These are phyloP conservation scores for Crithidia fasciculata DNA, from an alignment of 208 protist species.

Conservation along the genomic window DNA sequence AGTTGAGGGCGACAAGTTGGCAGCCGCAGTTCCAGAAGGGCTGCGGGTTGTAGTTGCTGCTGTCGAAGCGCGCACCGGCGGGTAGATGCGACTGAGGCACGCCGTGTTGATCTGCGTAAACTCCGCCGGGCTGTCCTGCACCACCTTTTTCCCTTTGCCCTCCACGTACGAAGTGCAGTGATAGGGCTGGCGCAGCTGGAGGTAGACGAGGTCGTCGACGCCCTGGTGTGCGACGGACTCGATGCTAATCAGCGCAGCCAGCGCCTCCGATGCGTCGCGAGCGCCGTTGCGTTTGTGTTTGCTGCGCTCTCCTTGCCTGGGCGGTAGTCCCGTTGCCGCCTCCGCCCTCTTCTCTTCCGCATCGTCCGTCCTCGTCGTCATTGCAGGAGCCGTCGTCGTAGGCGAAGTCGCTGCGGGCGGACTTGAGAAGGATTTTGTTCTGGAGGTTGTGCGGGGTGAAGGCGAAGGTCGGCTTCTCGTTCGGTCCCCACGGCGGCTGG, in stretches of 20 bases:
- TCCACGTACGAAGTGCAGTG: slow-evolving; percentile 66
- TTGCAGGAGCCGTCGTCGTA: slow-evolving; percentile 4
- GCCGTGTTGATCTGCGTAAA: slow-evolving; percentile 59
- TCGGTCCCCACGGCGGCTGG: slow-evolving; percentile 39
- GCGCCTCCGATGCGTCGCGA: slow-evolving; percentile 18
- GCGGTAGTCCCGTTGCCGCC: slow-evolving; percentile 1
- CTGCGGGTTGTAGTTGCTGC: slow-evolving; percentile 92
- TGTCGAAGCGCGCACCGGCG: slow-evolving; percentile 84
- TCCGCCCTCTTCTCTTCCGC: neutral
- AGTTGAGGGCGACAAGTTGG: slow-evolving; percentile 93
- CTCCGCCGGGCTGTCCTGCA: slow-evolving; percentile 25
- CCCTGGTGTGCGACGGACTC: slow-evolving; percentile 66
- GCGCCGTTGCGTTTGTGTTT: slow-evolving; percentile 1
- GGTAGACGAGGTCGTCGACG: slow-evolving; percentile 54
- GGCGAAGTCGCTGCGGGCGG: slow-evolving; percentile 3
- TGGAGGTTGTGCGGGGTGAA: slow-evolving; percentile 64
- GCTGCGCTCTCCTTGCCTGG: neutral
- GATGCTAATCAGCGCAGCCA: slow-evolving; percentile 66
- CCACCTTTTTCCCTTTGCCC: slow-evolving; percentile 52
- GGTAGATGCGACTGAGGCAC: slow-evolving; percentile 92
- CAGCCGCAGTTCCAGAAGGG: slow-evolving; percentile 79
- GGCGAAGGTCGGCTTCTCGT: slow-evolving; percentile 39
- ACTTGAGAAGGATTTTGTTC: slow-evolving; percentile 69
- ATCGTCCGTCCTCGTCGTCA: neutral
- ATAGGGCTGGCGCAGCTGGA: slow-evolving; percentile 55